Base-by-base conservation (phyloP, 306 rosid genomes). In the Trifolium dubium region DNA sequence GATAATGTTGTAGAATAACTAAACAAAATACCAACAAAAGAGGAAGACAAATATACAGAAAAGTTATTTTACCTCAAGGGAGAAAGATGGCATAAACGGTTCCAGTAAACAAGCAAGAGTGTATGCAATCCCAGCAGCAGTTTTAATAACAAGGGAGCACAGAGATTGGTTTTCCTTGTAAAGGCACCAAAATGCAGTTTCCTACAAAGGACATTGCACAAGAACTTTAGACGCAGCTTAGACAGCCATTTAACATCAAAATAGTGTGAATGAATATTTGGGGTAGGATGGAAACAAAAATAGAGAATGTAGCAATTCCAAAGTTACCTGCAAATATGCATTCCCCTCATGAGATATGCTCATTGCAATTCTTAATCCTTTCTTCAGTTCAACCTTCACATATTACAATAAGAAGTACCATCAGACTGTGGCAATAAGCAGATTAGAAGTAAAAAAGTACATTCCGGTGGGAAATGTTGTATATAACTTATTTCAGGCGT, bases 11-110 rank as follows among this genome's bases (percentile, higher is more conserved):
- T 39, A 5, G 28, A 64, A 60, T 35, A 74, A 66, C 41, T 65
- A 29, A 12, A 6, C 10, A 67, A 49, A 35, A 49, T 49, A 10
- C 17, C 46, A 28, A 12, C 29, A 17, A 2, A 31, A 39, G 28
- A 43, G 56, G 60, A 56, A 32, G 28, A 61, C 47, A 19, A 18
- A 14, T 66, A 71, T 41, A 64, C 44, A 55, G 31, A 5, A 34
- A 61, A 73, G 17, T 68, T 69, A 69, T 49, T 53, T 72, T 84
- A 93, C 98, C 90, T 91, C 93, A 29, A 51, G 51, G 23, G 92
- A 80, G 78, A 93, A 91, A 32, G 97, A 93, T 51, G 98, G 97
- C 82, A 93, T 89, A 85, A 85, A 93, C 15, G 97, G 97, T 71
- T 93, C 96, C 64, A 93, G 79, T 28, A 91, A 83, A 78, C 92